Base-by-base conservation (phyloP, 805 yeast genomes). In the Saturnispora hagleri region DNA sequence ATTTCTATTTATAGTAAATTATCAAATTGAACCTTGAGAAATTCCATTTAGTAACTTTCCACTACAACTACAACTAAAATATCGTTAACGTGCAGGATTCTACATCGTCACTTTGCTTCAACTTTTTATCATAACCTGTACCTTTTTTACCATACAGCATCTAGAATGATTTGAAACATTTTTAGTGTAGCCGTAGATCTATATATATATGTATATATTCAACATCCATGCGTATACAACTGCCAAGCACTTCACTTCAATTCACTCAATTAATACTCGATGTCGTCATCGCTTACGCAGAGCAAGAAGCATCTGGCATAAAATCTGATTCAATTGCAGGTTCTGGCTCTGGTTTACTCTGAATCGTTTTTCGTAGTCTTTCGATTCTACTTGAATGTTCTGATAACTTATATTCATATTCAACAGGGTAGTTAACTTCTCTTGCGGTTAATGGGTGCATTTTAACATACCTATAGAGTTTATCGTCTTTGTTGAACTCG, bases 401-500 rank as follows among this genome's bases (percentile, higher is more conserved):
- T 18, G 27, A 27, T 47, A 28, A 22, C 18, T 27, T 33, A 47
- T 58, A 60, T 33, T 64, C 63, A 38, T 56, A 65, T 3, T 51
- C 65, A 36, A 75, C 72, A 0, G 77, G 77, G 49, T 71, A 74
- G 50, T 74, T 73, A 48, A 69, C 62, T 51, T 68, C 70, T 1
- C 47, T 54, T 1, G 71, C 72, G 41, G 63, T 62, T 6, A 76
- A 68, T 42, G 67, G 62, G 18, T 66, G 69, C 7, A 57, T 57
- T 51, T 64, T 68, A 2, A 68, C 74, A 46, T 56, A 59, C 18
- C 53, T 57, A 51, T 69, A 75, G 2, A 69, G 53, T 18, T 58
- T 59, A 4, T 69, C 70, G 53, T 73, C 77, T 47, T 53, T 55
- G 0, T 60, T 57, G 47, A 68, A 67, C 10, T 71, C 73, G 1